Conservation (phyloP, 352 stramenopile species). For the Phytophthora meadii region DNA sequence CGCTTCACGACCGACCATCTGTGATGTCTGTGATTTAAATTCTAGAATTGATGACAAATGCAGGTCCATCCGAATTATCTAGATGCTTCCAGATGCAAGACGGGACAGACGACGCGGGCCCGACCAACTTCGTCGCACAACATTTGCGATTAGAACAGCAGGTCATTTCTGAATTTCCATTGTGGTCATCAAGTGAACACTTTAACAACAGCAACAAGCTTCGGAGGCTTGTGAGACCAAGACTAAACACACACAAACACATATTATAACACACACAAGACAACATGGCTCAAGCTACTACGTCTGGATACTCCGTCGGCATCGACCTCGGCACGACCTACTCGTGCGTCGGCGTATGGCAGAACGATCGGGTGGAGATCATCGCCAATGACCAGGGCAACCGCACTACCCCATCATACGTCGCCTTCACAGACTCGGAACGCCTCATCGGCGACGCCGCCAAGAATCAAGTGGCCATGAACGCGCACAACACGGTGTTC, state of each 20-base stretch:
- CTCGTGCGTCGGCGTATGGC: slow-evolving; percentile 94
- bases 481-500: slow-evolving; percentile 95
- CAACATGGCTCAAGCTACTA: slow-evolving; percentile 50
- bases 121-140: neutral
- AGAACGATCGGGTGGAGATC: slow-evolving; percentile 95
- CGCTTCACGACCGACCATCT: neutral
- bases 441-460: slow-evolving; percentile 94
- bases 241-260: slow-evolving; percentile 6
- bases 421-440: slow-evolving; percentile 95
- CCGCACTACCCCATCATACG: slow-evolving; percentile 95
- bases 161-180: slow-evolving; percentile 33
- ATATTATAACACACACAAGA: neutral
- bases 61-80: neutral
- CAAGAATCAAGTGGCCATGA: slow-evolving; percentile 94
- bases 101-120: too few relatives aligned
- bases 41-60: neutral
- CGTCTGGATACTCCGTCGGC: slow-evolving; percentile 55
- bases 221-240: neutral
- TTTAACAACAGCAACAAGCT: neutral
- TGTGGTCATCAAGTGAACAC: slow-evolving; percentile 23
- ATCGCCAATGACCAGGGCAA: slow-evolving; percentile 97
- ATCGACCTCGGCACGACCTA: slow-evolving; percentile 95
- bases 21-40: too few relatives aligned
- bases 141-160: neutral
- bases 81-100: neutral